A percentile compares a stretch with the other conserved stretches of the same genome.
Evolutionary conservation across 2,329 filamentous ascomycete genomes (phyloP).

Genomic region (Zymoseptoria tritici): DNA sequence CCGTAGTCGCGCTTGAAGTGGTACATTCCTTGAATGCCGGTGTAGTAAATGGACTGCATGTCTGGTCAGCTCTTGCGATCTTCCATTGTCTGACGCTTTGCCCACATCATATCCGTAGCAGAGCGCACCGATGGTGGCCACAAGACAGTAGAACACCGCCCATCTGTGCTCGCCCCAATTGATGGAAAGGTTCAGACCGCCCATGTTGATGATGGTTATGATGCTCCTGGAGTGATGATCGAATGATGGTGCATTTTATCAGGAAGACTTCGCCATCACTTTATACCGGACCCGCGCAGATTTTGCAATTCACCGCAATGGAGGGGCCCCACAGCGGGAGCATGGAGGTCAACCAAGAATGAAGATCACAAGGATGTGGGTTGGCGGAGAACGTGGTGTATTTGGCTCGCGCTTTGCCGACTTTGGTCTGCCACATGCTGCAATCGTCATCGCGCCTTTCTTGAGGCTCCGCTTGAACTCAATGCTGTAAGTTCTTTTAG

Average conservation of each 20-base stretch:
- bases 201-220: constrained; percentile 7
- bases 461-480: background rate
- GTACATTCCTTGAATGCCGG: constrained; percentile 16
- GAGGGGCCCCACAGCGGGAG: background rate
- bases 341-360: background rate
- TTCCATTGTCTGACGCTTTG: background rate
- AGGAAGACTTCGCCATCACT: background rate
- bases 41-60: constrained; percentile 17
- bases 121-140: constrained; percentile 16
- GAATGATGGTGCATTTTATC: background rate
- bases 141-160: constrained; percentile 17
- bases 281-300: background rate
- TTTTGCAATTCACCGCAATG: background rate
- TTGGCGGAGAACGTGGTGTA: background rate
- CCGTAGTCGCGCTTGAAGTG: constrained; percentile 17
- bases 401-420: background rate
- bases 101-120: constrained; percentile 18
- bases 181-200: constrained; percentile 17
- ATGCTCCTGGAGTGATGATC: background rate
- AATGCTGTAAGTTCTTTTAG: background rate
- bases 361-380: background rate
- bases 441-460: background rate
- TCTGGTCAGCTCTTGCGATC: background rate
- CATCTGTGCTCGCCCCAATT: constrained; percentile 15
- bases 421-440: background rate